Evolutionary conservation across 495 filamentous ascomycete species (phyloP), one percentile per base, ranked within the genome.

Genomic region (Antarctomyces pellizariae): DNA sequence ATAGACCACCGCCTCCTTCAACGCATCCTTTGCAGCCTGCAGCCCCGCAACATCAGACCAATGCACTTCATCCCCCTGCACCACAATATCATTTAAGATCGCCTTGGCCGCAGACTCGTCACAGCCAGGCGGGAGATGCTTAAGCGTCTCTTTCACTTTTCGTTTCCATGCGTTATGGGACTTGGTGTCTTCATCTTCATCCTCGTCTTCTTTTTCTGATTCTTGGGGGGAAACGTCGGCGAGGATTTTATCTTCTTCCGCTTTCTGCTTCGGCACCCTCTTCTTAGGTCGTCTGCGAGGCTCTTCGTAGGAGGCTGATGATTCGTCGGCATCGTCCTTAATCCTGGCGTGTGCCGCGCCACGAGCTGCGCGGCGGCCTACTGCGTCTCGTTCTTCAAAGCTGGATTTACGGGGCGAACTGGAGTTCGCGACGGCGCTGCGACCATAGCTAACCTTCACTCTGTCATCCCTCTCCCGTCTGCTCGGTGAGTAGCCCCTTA

Each of bases 1-100:
- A 41, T 99, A 99, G 16, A 99, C 83, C 5, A 95, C 86, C 2
- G 82, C 76, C 50, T 99, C 86, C 46, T 91, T 91, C 22, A 99
- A 54, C 0, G 86, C 82, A 27, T 65, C 73, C 41, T 99, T 99
- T 24, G 86, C 89, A 19, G 70, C 58, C 16, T 91, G 80, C 7
- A 99, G 54, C 2, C 86, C 86, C 0, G 89, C 82, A 20, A 99
- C 72, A 39, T 99, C 86, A 20, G 69, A 65, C 89, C 89, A 99
- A 41, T 77, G 76, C 0, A 99, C 86, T 39, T 86, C 73, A 38
- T 99, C 86, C 5, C 89, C 86, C 29, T 83, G 66, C 5, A 93
- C 70, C 6, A 99, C 80, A 28, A 99, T 90, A 34, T 99, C 89
- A 42, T 91, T 91, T 26, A 95, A 58, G 20, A 99, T 89, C 34